A percentile compares a stretch with the other conserved stretches of the same genome.
These are phyloP conservation scores for Neoarthrinium moseri DNA, from an alignment of 2,329 filamentous ascomycete species.

Conservation along the genomic window DNA sequence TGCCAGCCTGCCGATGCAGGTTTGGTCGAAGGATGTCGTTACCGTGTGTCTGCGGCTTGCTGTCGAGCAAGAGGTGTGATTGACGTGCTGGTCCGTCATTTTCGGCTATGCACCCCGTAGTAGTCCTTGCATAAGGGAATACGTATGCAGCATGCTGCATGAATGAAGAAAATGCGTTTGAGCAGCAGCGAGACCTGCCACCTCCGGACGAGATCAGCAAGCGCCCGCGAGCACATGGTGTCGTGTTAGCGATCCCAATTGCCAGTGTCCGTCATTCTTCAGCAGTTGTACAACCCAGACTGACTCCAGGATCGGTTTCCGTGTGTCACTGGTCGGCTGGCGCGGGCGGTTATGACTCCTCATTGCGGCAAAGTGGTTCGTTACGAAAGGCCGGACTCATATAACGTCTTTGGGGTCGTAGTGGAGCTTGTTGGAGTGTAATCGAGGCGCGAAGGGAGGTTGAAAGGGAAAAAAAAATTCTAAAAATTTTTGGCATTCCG, in stretches of 20 bases:
- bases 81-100: background rate
- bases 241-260: too few species aligned
- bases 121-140: constrained; percentile 4
- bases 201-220: constrained; percentile 11
- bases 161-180: constrained; percentile 9
- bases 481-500: too few species aligned
- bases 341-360: constrained; percentile 7
- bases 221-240: background rate
- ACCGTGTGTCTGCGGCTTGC: background rate
- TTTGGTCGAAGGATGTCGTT: background rate
- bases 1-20: too few species aligned
- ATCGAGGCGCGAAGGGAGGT: background rate
- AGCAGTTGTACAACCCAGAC: constrained; percentile 2
- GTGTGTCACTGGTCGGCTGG: constrained; percentile 5
- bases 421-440: background rate
- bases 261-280: background rate
- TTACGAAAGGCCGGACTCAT: background rate
- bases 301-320: constrained; percentile 3
- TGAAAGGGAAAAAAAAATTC: background rate
- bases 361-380: background rate
- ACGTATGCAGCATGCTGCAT: constrained; percentile 3
- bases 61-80: background rate
- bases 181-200: constrained; percentile 4
- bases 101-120: constrained; percentile 5
- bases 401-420: background rate